phyloP scores from a whole-genome alignment of 202 grass and related monocot genomes.

The Panicum virgatum region DNA sequence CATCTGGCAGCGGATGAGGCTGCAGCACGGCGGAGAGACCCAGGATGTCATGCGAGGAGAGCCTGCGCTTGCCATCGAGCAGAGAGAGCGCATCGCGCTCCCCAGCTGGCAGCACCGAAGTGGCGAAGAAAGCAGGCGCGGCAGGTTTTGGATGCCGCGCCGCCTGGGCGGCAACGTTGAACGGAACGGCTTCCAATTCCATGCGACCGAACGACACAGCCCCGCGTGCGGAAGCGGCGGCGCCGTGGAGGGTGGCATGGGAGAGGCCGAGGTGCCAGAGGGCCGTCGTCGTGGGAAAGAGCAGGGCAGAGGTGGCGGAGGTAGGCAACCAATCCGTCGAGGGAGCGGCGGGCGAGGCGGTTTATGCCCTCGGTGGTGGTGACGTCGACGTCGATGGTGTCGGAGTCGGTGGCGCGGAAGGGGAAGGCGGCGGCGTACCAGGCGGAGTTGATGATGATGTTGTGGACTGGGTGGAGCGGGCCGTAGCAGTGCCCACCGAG shows the following conservation, averaged over 20 bases:
- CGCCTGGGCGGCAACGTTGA: not conserved
- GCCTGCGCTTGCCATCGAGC: not conserved
- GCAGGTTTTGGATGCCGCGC: not conserved
- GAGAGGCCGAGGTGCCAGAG: constrained; percentile 29
- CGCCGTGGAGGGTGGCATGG: not conserved
- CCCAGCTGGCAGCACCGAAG: not conserved
- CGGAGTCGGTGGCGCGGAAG: not conserved
- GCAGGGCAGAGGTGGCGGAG: not conserved
- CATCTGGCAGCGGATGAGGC: not conserved
- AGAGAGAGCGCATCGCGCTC: not conserved
- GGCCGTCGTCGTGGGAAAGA: constrained; percentile 22
- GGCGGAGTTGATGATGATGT: constrained; percentile 13
- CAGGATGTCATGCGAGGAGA: not conserved
- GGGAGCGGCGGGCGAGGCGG: not conserved
- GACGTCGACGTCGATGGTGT: not conserved
- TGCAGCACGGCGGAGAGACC: not conserved
- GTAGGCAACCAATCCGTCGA: constrained; percentile 9
- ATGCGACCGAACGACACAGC: not conserved
- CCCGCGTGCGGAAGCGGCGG: not conserved
- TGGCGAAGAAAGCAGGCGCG: not conserved
- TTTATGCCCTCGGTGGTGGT: not conserved
- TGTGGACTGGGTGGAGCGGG: not conserved
- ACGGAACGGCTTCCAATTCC: not conserved
- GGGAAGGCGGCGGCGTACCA: constrained; percentile 26
- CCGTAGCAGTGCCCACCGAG: constrained; percentile 3